A percentile compares a stretch with the other conserved stretches of the same genome.
phyloP scores from a whole-genome alignment of 2,329 filamentous ascomycete species.

The Metarhizium guizhouense region DNA sequence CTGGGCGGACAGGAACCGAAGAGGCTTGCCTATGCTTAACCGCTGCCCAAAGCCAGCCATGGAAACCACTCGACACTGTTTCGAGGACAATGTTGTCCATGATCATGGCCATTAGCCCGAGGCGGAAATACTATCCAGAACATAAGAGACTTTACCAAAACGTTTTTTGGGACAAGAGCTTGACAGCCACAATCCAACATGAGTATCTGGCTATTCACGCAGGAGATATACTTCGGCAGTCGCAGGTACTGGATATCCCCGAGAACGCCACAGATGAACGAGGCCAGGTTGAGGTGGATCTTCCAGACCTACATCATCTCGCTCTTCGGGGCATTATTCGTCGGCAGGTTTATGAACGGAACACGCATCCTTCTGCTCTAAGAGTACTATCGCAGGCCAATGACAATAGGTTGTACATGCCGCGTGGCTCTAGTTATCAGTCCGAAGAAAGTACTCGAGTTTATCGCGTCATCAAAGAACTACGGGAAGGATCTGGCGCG shows the following conservation, averaged over 20 bases:
- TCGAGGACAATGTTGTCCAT: background rate
- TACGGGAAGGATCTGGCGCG: no score
- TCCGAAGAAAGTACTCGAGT: no score
- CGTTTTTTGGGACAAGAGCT: conserved; percentile 20
- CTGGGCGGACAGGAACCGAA: conserved; percentile 50
- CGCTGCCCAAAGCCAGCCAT: conserved; percentile 42
- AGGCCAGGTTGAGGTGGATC: background rate
- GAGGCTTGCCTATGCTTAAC: conserved; percentile 41
- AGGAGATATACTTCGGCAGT: conserved; percentile 19
- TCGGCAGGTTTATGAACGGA: conserved; percentile 8
- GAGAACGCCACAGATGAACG: background rate
- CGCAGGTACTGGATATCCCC: conserved; percentile 18
- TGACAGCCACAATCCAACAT: conserved; percentile 28
- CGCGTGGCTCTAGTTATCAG: no score
- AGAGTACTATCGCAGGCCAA: no score
- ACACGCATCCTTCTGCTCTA: no score
- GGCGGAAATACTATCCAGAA: conserved; percentile 26
- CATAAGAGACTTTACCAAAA: conserved; percentile 24
- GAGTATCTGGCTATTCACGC: conserved; percentile 25
- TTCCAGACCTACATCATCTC: background rate
- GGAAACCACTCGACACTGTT: conserved; percentile 23
- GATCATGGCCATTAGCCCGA: background rate
- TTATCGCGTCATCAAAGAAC: no score
- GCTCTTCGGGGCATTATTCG: conserved; percentile 10
- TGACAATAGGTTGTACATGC: no score